Base-by-base conservation (phyloP, 2,329 filamentous ascomycete species). In the Penicillium sp. region DNA sequence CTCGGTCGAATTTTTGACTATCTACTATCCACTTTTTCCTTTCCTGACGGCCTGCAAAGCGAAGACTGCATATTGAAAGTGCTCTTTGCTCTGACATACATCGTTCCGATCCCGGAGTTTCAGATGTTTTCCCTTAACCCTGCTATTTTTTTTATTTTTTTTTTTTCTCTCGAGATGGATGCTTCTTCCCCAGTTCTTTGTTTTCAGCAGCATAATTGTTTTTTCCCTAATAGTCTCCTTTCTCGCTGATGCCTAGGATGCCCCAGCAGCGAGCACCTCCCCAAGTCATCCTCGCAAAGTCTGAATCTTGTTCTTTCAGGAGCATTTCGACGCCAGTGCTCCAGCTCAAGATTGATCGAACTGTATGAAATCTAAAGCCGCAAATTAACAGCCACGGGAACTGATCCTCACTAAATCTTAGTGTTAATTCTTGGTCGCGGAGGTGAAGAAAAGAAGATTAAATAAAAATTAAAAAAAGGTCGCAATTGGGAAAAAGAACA, bases 61-160 rank as follows among this genome's bases (percentile, higher is more conserved):
- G 11, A 15, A 41, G 13, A 41, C 35, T 41, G 5, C 35, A 41
- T 0, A 41, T 15, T 15, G 11, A 41, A 13, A 41, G 35, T 41
- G 46, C 26, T 49, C 47, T 63, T 55, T 50, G 19, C 21, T 45
- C 23, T 46, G 19, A 44, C 56, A 64, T 63, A 58, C 52, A 60
- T 62, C 56, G 44, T 58, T 66, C 66, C 64, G 64, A 67, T 67
- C 58, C 58, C 63, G 64, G 67, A 67, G 66, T 64, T 66, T 68
- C 63, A 66, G 60, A 46, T 50, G 59, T 57, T 57, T 60, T 58
- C 45, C 13, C 47, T 54, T 64, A 38, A 60, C 58, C 60, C 62
- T 68, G 60, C 55, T 48, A 19, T 49, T 48, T 44, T 49, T 21
- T 56, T 44, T 49, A n/a, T 56, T 45, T 45, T 53, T 41, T 26